A percentile compares a stretch with the other conserved stretches of the same genome.
Evolutionary conservation across 305 asterid species (phyloP).

Genomic region (Euphrasia arctica): DNA sequence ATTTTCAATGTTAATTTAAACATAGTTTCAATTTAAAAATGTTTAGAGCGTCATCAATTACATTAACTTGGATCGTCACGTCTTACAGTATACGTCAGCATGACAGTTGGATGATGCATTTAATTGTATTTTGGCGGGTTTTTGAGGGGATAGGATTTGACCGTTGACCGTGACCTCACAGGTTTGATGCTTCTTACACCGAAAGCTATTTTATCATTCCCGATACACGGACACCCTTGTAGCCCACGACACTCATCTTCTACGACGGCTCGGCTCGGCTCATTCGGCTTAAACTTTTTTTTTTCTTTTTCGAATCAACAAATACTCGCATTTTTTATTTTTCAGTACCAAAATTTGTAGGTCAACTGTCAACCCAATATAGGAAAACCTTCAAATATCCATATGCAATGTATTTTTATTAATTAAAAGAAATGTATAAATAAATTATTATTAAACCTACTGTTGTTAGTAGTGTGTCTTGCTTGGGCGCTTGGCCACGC

Average conservation of each 20-base stretch:
- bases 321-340: too few relatives aligned
- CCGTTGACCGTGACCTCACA: background rate
- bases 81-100: background rate
- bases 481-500: too few relatives aligned
- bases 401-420: too few relatives aligned
- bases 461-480: too few relatives aligned
- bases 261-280: constrained; percentile 30
- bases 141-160: constrained; percentile 29
- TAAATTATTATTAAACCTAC: too few relatives aligned
- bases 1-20: too few relatives aligned
- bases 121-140: background rate
- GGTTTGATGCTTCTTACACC: constrained; percentile 32
- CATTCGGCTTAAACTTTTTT: background rate
- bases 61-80: constrained; percentile 3
- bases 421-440: too few relatives aligned
- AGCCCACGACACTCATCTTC: constrained; percentile 32
- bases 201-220: constrained; percentile 45
- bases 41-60: constrained; percentile 30
- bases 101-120: constrained; percentile 10
- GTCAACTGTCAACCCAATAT: too few relatives aligned
- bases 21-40: background rate
- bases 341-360: too few relatives aligned
- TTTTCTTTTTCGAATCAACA: too few relatives aligned
- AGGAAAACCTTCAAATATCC: too few relatives aligned
- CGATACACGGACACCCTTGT: constrained; percentile 48